Conservation (phyloP, 306 rosid genomes). For the Vicia sativa region DNA sequence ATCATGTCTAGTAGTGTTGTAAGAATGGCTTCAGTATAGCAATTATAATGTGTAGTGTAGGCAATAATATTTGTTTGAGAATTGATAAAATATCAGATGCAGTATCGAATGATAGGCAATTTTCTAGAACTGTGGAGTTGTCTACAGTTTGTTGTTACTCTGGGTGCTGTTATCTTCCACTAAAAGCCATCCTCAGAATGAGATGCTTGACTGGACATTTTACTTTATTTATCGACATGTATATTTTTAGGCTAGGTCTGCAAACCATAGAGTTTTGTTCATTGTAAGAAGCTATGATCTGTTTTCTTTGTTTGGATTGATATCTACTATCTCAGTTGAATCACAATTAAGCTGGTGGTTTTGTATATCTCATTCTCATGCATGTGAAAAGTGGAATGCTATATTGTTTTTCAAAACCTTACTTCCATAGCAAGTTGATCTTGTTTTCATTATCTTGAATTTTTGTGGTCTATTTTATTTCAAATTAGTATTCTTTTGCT, state of each 20-base stretch:
- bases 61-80: background rate
- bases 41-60: background rate
- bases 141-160: conserved; percentile 17
- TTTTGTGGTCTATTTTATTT: conserved; percentile 8
- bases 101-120: background rate
- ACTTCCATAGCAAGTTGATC: conserved; percentile 7
- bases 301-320: conserved; percentile 8
- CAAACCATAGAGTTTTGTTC: conserved; percentile 12
- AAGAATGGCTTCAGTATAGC: background rate
- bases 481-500: conserved; percentile 4
- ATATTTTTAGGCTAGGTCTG: conserved; percentile 6
- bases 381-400: conserved; percentile 16
- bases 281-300: conserved; percentile 14
- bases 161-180: conserved; percentile 7
- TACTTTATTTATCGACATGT: conserved; percentile 7
- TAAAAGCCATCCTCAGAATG: background rate
- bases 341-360: conserved; percentile 28
- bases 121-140: conserved; percentile 14
- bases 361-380: conserved; percentile 16
- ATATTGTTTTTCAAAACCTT: conserved; percentile 13
- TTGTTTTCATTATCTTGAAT: conserved; percentile 8
- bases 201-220: conserved; percentile 16
- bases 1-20: conserved; percentile 19
- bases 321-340: conserved; percentile 14
- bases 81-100: conserved; percentile 8